Base-by-base conservation (phyloP, 2,329 filamentous ascomycete genomes). In the Volutella citrinella region DNA sequence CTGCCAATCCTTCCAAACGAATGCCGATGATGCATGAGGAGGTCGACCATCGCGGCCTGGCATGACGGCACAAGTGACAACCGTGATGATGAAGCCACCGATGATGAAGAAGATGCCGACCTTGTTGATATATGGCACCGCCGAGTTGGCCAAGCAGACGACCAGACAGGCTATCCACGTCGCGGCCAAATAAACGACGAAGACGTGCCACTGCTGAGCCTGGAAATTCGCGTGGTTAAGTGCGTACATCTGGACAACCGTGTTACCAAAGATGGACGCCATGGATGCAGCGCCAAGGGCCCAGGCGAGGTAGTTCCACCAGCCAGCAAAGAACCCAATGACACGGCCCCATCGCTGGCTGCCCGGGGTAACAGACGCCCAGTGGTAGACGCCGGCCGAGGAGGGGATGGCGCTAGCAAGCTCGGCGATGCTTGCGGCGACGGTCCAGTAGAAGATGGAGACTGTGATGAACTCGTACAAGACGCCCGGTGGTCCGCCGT, bases 391-490 rank as follows among this genome's bases (percentile, higher is more conserved):
- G 16, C 75, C 76, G 34, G 69, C 73, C 7, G 74, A 70, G 2
- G 75, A 79, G n/a, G 78, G 78, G 41, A 80, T 77, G 13, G 75
- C 71, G 32, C 73, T 78, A 10, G 76, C 74, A 18, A 82, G 61
- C 55, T 82, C 78, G 27, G 77, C 76, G 37, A 81, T 69, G 10
- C 70, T 76, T 5, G 75, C 73, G 0, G 73, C 74, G 16, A 81
- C 66, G 31, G 74, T 58, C 64, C 72, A 76, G 59, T 81, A 81
- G 45, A 74, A 78, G 30, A 65, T 38, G 5, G 64, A 66, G 1
- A 67, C 64, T 20, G 53, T 53, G 35, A 69, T 52, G 49, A 82
- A 80, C 58, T 81, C 78, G 56, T 80, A 82, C 3, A 82, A 59
- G 1, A 80, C 72, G 11, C 77, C 77, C 0, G 78, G 72, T 1